Conservation (phyloP, 2,329 filamentous ascomycete species). For the Coniosporium tulheliwenetii region DNA sequence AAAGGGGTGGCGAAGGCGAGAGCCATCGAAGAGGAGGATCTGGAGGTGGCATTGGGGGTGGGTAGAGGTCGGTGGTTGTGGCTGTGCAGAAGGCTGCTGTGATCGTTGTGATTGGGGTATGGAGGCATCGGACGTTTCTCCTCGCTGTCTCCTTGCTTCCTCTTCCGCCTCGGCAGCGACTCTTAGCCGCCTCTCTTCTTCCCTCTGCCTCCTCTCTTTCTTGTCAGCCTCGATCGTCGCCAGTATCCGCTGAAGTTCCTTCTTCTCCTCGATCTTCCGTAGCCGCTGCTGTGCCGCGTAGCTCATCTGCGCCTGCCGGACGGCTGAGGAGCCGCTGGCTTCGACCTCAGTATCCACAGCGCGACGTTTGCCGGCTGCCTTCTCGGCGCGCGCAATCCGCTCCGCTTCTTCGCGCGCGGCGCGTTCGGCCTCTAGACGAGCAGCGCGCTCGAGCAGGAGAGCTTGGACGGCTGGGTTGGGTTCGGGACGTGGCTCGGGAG, state of each 20-base stretch:
- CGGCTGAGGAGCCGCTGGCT: conserved; percentile 18
- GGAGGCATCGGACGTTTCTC: neutral
- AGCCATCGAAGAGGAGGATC: conserved; percentile 71
- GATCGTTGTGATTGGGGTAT: neutral
- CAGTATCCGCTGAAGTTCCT: conserved; percentile 57
- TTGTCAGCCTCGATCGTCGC: conserved; percentile 66
- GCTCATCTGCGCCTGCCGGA: conserved; percentile 18
- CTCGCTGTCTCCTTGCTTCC: conserved; percentile 13
- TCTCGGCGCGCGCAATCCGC: conserved; percentile 26
- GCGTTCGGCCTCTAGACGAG: conserved; percentile 25
- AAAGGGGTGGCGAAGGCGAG: conserved; percentile 60
- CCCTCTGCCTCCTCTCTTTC: conserved; percentile 44
- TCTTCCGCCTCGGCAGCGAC: conserved; percentile 17
- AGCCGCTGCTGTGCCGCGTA: conserved; percentile 41
- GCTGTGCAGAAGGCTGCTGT: conserved; percentile 4
- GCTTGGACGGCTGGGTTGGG: conserved; percentile 11
- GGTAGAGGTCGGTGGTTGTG: conserved; percentile 7
- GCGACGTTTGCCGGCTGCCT: conserved; percentile 19
- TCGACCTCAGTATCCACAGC: conserved; percentile 18
- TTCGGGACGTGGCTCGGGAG: neutral
- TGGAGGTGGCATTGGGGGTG: conserved; percentile 36
- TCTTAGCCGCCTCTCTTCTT: conserved; percentile 31
- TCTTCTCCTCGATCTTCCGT: conserved; percentile 47
- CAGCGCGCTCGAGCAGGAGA: conserved; percentile 36
- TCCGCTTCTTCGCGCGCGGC: conserved; percentile 32